These are phyloP conservation scores for Pholiota adiposa DNA, from an alignment of 1,284 basidiomycete genomes.

Conservation along the genomic window DNA sequence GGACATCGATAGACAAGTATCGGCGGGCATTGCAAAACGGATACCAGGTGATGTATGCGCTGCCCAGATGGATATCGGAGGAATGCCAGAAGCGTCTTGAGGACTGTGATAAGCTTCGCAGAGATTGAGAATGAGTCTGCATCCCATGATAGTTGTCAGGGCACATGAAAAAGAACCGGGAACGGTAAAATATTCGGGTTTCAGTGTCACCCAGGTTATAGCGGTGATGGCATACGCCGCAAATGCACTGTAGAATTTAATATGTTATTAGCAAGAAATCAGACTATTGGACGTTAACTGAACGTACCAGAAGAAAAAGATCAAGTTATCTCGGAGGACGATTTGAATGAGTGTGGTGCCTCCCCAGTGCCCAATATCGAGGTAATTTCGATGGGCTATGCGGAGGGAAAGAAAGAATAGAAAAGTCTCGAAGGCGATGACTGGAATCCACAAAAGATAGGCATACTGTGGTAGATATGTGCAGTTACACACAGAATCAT, in stretches of 20 bases:
- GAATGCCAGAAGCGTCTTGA: not conserved
- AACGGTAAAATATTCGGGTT: slow-evolving; percentile 24
- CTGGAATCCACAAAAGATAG: slow-evolving; percentile 28
- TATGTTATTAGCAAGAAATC: not conserved
- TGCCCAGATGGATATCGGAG: slow-evolving; percentile 16
- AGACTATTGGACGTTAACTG: too few relatives aligned
- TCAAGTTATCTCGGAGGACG: slow-evolving; percentile 28
- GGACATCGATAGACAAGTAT: not conserved
- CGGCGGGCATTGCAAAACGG: not conserved
- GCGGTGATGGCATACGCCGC: slow-evolving; percentile 23
- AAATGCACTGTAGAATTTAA: slow-evolving; percentile 23
- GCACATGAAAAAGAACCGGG: slow-evolving; percentile 25
- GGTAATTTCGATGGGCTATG: slow-evolving; percentile 21
- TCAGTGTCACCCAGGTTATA: slow-evolving; percentile 23
- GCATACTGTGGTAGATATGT: slow-evolving; percentile 22
- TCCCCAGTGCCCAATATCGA: slow-evolving; percentile 23
- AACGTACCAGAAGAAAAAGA: slow-evolving; percentile 27
- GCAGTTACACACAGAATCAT: slow-evolving; percentile 16
- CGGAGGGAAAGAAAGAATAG: slow-evolving; percentile 24
- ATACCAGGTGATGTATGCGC: slow-evolving; percentile 10
- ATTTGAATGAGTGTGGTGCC: slow-evolving; percentile 22
- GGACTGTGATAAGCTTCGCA: slow-evolving; percentile 28
- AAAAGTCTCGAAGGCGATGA: slow-evolving; percentile 28
- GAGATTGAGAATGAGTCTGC: slow-evolving; percentile 32
- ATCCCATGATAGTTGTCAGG: slow-evolving; percentile 28